Evolutionary conservation across 139 green algal species (phyloP).

Genomic region (Auxenochlorella protothecoides): DNA sequence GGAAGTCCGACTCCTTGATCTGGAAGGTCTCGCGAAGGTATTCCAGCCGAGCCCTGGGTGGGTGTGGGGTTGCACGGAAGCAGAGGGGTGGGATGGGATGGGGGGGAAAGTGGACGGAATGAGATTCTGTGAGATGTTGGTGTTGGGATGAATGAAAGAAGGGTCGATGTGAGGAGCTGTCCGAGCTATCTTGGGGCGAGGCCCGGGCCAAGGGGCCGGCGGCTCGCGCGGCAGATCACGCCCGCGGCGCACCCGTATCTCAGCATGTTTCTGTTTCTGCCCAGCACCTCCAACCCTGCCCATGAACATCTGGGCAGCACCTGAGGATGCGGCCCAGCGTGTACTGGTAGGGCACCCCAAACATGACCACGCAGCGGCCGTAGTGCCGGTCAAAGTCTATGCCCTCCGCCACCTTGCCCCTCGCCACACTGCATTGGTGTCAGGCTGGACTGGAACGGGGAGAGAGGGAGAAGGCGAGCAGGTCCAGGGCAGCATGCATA

Average conservation of each 20-base stretch:
- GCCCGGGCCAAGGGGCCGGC: no score
- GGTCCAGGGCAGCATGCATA: neutral
- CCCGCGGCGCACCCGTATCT: no score
- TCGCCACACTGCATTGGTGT: constrained; percentile 21
- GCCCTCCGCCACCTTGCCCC: constrained; percentile 84
- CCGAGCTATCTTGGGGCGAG: no score
- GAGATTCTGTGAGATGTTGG: neutral
- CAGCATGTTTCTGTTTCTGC: no score
- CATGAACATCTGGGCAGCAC: neutral
- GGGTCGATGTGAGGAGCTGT: no score
- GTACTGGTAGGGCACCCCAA: constrained; percentile 95
- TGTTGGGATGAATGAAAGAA: neutral
- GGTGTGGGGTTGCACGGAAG: neutral
- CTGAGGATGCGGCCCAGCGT: constrained; percentile 79
- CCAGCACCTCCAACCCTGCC: no score
- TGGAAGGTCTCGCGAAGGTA: constrained; percentile 86
- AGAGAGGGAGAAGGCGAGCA: neutral
- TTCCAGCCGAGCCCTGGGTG: constrained; percentile 60
- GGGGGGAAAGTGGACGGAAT: neutral
- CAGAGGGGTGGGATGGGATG: neutral
- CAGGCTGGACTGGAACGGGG: neutral
- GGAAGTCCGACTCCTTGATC: constrained; percentile 88
- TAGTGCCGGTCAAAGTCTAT: constrained; percentile 99
- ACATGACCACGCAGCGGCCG: constrained; percentile 90
- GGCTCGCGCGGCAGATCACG: no score